Evolutionary conservation across 768 basidiomycete genomes (phyloP).

Genomic region (Neoboletus subvelutipes): DNA sequence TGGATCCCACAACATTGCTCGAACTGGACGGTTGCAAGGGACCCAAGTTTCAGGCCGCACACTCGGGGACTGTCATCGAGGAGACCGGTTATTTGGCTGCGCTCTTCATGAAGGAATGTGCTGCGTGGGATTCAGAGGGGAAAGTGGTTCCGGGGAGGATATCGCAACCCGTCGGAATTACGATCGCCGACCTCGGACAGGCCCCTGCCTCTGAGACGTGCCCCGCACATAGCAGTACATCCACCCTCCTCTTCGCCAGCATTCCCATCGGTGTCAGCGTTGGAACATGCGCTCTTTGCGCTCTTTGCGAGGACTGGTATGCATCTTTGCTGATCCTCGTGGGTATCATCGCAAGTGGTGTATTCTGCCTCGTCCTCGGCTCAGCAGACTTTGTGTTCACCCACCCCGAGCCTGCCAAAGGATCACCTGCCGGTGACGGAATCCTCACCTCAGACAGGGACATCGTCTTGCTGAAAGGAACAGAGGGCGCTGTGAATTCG

Average conservation of each 20-base stretch:
- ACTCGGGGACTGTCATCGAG: slow-evolving; percentile 51
- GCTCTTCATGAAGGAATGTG: slow-evolving; percentile 42
- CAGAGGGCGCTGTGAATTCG: background rate
- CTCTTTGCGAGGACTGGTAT: slow-evolving; percentile 24
- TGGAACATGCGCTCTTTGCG: slow-evolving; percentile 20
- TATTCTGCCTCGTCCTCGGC: slow-evolving; percentile 8
- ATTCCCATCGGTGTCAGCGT: slow-evolving; percentile 27
- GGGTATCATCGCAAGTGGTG: slow-evolving; percentile 32
- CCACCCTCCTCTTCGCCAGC: slow-evolving; percentile 6
- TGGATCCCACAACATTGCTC: slow-evolving; percentile 22
- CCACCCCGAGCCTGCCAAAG: too few relatives aligned
- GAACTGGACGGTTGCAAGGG: slow-evolving; percentile 18
- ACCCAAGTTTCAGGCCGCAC: slow-evolving; percentile 76
- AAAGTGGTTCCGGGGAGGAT: slow-evolving; percentile 9
- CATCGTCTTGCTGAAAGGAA: background rate
- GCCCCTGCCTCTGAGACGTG: slow-evolving; percentile 10
- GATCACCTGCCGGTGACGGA: too few relatives aligned
- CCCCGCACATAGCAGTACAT: background rate
- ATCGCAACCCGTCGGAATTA: slow-evolving; percentile 7
- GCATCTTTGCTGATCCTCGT: slow-evolving; percentile 30
- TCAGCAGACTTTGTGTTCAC: too few relatives aligned
- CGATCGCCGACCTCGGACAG: slow-evolving; percentile 9
- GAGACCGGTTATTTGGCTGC: slow-evolving; percentile 52
- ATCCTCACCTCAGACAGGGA: background rate
- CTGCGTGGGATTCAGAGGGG: slow-evolving; percentile 6